phyloP scores from a whole-genome alignment of 108 stramenopile genomes.

The Pseudonitzschia multiseries region DNA sequence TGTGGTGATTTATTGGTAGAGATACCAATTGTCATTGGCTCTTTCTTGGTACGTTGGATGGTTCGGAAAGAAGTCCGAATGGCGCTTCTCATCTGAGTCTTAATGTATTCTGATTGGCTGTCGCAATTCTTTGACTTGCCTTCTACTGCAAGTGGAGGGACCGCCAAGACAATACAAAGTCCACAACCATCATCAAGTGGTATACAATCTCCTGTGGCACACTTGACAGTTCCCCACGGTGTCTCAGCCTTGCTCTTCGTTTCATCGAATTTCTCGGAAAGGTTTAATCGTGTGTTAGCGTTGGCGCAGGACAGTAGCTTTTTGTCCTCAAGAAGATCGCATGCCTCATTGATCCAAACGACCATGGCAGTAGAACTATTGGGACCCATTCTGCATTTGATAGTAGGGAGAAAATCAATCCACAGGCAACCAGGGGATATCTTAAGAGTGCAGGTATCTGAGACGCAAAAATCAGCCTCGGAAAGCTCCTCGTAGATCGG shows the following conservation, averaged over 20 bases:
- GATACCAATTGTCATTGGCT: neutral
- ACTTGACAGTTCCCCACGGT: constrained; percentile 32
- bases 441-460: constrained; percentile 4
- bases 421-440: constrained; percentile 10
- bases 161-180: constrained; percentile 31
- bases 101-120: neutral
- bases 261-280: constrained; percentile 12
- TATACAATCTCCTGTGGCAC: constrained; percentile 29
- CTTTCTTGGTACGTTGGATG: neutral
- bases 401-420: neutral
- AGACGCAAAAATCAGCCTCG: neutral
- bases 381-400: neutral
- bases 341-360: constrained; percentile 32
- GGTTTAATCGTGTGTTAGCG: neutral
- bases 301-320: neutral
- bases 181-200: constrained; percentile 13
- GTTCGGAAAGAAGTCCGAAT: neutral
- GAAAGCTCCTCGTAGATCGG: neutral
- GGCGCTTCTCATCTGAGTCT: neutral
- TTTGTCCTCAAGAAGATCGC: constrained; percentile 17
- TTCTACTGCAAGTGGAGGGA: constrained; percentile 13
- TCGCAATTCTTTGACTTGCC: neutral
- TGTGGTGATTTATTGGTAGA: neutral
- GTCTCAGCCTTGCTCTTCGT: constrained; percentile 3
- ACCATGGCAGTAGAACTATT: constrained; percentile 20